A percentile compares a stretch with the other conserved stretches of the same genome.
phyloP scores from a whole-genome alignment of 768 basidiomycete genomes.

The Suillus bovinus region DNA sequence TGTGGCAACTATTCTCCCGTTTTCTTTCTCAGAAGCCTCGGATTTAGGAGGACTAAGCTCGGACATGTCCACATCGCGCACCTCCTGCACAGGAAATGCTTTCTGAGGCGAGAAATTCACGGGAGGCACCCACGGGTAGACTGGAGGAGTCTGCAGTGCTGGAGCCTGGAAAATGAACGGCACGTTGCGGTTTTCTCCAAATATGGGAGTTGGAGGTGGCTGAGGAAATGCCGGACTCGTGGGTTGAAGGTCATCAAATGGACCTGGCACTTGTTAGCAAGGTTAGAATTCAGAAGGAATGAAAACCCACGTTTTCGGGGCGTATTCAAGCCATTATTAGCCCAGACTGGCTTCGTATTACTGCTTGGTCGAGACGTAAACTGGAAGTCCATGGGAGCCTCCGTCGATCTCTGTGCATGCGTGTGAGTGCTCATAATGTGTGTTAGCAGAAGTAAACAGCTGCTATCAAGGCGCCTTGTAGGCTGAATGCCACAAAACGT shows the following conservation, averaged over 20 bases:
- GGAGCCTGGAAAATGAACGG: slow-evolving; percentile 73
- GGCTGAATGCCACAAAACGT: neutral
- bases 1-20: slow-evolving; percentile 53
- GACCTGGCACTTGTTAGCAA: slow-evolving; percentile 39
- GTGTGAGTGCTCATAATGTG: slow-evolving; percentile 26
- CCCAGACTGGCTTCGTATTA: slow-evolving; percentile 60
- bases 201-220: slow-evolving; percentile 46
- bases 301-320: slow-evolving; percentile 65
- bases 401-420: slow-evolving; percentile 55
- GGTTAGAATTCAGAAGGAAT: slow-evolving; percentile 14
- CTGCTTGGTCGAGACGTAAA: slow-evolving; percentile 68
- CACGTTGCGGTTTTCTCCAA: slow-evolving; percentile 64
- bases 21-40: slow-evolving; percentile 42
- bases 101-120: slow-evolving; percentile 58
- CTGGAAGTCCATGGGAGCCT: slow-evolving; percentile 90
- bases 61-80: slow-evolving; percentile 74
- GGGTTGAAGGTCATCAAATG: slow-evolving; percentile 44
- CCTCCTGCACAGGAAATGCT: slow-evolving; percentile 56
- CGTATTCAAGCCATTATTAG: slow-evolving; percentile 49
- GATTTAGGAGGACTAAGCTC: slow-evolving; percentile 63
- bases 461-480: neutral
- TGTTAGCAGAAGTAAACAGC: neutral
- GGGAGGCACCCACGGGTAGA: slow-evolving; percentile 68
- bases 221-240: slow-evolving; percentile 35
- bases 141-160: slow-evolving; percentile 40